Conservation (phyloP, 495 filamentous ascomycete genomes). For the Talaromyces thailandensis region DNA sequence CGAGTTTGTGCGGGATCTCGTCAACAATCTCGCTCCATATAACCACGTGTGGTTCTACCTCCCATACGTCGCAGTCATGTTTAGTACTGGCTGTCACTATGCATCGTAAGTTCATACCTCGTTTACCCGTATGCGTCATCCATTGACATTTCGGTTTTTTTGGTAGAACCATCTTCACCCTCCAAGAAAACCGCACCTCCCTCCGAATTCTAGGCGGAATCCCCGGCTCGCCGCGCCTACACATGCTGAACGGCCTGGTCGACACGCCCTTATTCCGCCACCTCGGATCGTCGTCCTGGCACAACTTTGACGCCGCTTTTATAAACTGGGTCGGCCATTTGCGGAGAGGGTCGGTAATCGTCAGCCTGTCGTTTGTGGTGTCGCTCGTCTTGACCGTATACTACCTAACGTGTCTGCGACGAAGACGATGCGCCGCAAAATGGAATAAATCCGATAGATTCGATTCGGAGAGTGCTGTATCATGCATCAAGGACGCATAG, state of each 20-base stretch:
- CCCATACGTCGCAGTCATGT: conserved; percentile 34
- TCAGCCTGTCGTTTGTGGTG: neutral
- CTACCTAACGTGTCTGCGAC: neutral
- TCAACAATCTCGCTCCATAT: conserved; percentile 20
- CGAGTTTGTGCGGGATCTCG: conserved; percentile 21
- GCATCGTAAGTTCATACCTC: conserved; percentile 17
- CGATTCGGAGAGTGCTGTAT: neutral
- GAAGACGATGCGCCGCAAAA: neutral
- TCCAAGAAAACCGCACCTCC: conserved; percentile 16
- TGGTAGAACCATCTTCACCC: conserved; percentile 22
- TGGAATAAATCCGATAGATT: neutral
- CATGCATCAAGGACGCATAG: conserved; percentile 1
- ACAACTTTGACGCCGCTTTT: conserved; percentile 27
- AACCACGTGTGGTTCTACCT: conserved; percentile 29
- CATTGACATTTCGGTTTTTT: neutral
- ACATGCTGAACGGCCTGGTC: conserved; percentile 34
- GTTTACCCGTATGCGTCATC: neutral
- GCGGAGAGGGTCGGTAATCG: neutral
- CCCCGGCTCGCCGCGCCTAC: conserved; percentile 15
- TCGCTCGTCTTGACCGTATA: conserved; percentile 1
- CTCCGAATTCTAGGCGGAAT: conserved; percentile 30
- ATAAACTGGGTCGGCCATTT: conserved; percentile 3
- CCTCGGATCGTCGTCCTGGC: conserved; percentile 37
- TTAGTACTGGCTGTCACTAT: conserved; percentile 35
- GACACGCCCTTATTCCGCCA: conserved; percentile 35